Conservation (phyloP, 2,329 filamentous ascomycete species). For the Penicillium nordicum region DNA sequence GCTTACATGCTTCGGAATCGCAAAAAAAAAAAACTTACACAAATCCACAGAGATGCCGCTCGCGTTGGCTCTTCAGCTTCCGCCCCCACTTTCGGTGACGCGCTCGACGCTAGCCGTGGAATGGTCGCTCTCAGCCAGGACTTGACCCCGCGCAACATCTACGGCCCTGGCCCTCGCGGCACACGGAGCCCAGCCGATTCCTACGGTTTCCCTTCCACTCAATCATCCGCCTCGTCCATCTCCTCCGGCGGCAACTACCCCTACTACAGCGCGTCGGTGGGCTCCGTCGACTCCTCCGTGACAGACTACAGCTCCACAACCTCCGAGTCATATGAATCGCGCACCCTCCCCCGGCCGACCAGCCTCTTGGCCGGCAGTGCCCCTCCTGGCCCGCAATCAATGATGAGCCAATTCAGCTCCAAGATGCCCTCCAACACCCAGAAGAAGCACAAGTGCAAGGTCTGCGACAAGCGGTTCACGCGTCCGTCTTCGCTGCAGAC, state of each 20-base stretch:
- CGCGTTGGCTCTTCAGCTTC: constrained; percentile 36
- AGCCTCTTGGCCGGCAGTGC: constrained; percentile 60
- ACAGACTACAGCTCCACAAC: constrained; percentile 90
- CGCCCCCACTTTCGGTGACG: constrained; percentile 74
- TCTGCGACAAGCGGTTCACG: constrained; percentile 97
- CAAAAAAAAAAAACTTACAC: constrained; percentile 14
- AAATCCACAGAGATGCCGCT: constrained; percentile 28
- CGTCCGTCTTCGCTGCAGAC: constrained; percentile 91
- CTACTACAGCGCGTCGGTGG: constrained; percentile 79
- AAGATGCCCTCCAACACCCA: constrained; percentile 93
- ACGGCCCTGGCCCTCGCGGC: constrained; percentile 66
- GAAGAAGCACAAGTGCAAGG: constrained; percentile 99
- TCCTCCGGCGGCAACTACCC: constrained; percentile 77
- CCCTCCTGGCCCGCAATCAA: constrained; percentile 84
- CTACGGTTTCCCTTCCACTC: constrained; percentile 84
- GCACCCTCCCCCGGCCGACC: constrained; percentile 78
- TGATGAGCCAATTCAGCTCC: constrained; percentile 99
- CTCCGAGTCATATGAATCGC: constrained; percentile 78
- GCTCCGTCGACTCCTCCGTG: constrained; percentile 66
- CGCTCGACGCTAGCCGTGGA: constrained; percentile 85
- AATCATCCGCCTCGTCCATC: constrained; percentile 91
- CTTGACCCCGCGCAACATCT: constrained; percentile 81
- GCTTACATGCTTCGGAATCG: background rate
- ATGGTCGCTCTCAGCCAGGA: constrained; percentile 97
- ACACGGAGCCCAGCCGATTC: constrained; percentile 75